phyloP scores from a whole-genome alignment of 805 yeast species.

The Candida silvicultrix region DNA sequence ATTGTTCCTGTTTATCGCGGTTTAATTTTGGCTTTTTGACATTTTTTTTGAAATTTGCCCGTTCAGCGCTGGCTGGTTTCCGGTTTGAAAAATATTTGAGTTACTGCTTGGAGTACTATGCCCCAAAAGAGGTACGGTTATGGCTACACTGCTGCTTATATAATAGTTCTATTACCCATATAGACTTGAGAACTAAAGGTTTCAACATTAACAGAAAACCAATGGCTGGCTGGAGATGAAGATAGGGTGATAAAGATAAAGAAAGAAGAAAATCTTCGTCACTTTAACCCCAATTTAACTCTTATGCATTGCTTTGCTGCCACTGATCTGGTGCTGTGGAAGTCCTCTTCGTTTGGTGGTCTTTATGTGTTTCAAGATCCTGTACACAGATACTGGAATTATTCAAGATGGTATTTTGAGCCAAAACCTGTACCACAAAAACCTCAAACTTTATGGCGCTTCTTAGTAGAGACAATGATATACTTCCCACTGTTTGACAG shows the following conservation, averaged over 20 bases:
- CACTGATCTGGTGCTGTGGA: background rate
- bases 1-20: background rate
- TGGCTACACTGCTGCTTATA: background rate
- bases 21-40: background rate
- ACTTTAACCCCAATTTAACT: too few species aligned
- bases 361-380: background rate
- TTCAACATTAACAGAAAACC: too few species aligned
- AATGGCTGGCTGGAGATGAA: too few species aligned
- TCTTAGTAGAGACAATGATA: background rate
- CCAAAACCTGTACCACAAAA: background rate
- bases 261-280: too few species aligned
- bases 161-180: too few species aligned
- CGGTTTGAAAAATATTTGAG: background rate
- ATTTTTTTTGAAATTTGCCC: background rate
- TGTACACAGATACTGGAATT: background rate
- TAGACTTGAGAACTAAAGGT: background rate
- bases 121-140: too few species aligned
- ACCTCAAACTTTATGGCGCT: background rate
- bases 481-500: background rate
- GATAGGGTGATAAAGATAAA: background rate
- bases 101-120: background rate
- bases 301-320: background rate
- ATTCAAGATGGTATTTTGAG: background rate
- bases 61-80: background rate
- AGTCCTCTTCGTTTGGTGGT: background rate